Evolutionary conservation across 768 basidiomycete species (phyloP).

Genomic region (Tricholoma terreum): DNA sequence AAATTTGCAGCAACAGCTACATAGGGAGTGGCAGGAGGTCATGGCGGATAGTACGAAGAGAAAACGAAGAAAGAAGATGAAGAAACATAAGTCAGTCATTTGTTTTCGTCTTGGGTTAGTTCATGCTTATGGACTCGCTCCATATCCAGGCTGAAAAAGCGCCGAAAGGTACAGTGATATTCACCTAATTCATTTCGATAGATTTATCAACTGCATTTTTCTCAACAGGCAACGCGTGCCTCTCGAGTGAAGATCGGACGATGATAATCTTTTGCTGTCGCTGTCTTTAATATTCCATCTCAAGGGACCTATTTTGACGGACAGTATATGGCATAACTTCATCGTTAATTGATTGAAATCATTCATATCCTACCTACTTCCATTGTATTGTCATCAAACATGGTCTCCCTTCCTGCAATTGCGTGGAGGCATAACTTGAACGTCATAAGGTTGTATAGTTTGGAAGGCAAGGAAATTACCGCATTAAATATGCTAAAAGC

Average conservation of each 20-base stretch:
- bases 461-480: background rate
- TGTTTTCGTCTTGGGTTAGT: conserved; percentile 3
- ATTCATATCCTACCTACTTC: background rate
- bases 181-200: background rate
- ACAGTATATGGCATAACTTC: conserved; percentile 11
- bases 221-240: conserved; percentile 44
- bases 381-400: background rate
- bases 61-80: conserved; percentile 92
- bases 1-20: conserved; percentile 49
- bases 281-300: background rate
- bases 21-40: conserved; percentile 62
- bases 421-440: too few relatives aligned
- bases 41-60: conserved; percentile 79
- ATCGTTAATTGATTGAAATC: conserved; percentile 17
- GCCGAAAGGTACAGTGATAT: conserved; percentile 65
- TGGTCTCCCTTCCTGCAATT: background rate
- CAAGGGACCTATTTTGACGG: conserved; percentile 5
- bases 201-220: conserved; percentile 16
- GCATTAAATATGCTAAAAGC: background rate
- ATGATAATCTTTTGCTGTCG: conserved; percentile 14
- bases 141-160: conserved; percentile 74
- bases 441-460: background rate
- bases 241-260: conserved; percentile 32
- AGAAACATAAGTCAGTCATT: conserved; percentile 85
- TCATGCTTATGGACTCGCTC: conserved; percentile 1